Evolutionary conservation across 1,284 basidiomycete species (phyloP).

Genomic region (Heterobasidion occidentale): DNA sequence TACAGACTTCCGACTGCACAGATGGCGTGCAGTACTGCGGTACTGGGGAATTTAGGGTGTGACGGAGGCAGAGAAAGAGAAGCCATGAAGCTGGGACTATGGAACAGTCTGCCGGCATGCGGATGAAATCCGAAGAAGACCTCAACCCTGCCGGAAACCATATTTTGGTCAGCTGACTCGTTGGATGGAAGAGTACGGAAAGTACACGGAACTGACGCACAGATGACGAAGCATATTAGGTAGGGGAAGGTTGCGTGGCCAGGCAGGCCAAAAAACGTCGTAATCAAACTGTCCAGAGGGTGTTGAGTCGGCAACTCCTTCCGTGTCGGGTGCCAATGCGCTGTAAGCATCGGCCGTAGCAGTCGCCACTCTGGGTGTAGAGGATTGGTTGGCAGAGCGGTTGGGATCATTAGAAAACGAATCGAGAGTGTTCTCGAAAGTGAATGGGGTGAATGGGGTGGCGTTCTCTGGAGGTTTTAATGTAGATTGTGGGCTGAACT

Average conservation of each 20-base stretch:
- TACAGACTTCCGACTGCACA: constrained; percentile 69
- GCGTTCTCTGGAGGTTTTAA: not conserved
- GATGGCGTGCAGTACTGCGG: constrained; percentile 65
- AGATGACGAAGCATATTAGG: constrained; percentile 55
- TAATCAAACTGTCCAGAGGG: constrained; percentile 6
- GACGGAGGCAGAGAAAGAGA: constrained; percentile 53
- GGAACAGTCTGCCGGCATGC: constrained; percentile 58
- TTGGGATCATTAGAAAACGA: not conserved
- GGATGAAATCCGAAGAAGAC: constrained; percentile 69
- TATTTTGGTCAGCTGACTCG: not conserved
- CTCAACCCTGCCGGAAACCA: constrained; percentile 42
- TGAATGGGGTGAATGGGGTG: not conserved
- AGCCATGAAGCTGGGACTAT: constrained; percentile 56
- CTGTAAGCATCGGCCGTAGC: not conserved
- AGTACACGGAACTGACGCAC: constrained; percentile 28
- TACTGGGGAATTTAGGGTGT: constrained; percentile 64
- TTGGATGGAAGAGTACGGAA: not conserved
- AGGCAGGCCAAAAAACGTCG: constrained; percentile 40
- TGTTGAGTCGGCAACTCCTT: not conserved
- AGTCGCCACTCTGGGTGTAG: not conserved
- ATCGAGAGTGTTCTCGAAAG: not conserved
- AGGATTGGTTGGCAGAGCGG: not conserved
- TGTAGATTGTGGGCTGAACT: not conserved
- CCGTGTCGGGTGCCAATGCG: not conserved
- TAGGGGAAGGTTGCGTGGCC: constrained; percentile 55